These are phyloP conservation scores for Cordyceps militaris DNA, from an alignment of 2,329 filamentous ascomycete genomes.

Conservation along the genomic window DNA sequence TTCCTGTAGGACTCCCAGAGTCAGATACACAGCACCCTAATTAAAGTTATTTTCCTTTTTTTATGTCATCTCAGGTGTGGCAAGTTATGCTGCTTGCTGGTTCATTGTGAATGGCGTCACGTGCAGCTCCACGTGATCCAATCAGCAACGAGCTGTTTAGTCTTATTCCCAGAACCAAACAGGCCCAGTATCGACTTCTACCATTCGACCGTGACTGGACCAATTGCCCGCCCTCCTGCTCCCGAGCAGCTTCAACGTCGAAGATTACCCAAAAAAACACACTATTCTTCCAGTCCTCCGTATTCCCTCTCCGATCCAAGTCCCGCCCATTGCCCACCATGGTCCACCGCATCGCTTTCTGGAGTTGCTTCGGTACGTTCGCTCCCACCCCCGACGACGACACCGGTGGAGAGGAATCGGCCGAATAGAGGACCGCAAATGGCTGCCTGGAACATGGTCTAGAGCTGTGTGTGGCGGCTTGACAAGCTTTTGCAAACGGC, in stretches of 20 bases:
- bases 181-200: neutral
- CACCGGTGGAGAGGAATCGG: neutral
- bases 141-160: conserved; percentile 16
- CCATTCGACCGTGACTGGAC: neutral
- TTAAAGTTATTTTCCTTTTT: too few species aligned
- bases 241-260: neutral
- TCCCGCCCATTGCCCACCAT: conserved; percentile 33
- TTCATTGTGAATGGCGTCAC: neutral
- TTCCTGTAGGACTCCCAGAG: too few species aligned
- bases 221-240: neutral
- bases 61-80: too few species aligned
- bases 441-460: neutral
- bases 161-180: conserved; percentile 7
- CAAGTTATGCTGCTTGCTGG: neutral
- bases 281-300: too few species aligned
- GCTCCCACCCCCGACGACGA: conserved; percentile 6
- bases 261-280: neutral
- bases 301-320: too few species aligned
- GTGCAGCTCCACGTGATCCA: conserved; percentile 20
- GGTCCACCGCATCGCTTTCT: conserved; percentile 67
- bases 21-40: too few species aligned
- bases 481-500: neutral
- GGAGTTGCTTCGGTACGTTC: conserved; percentile 80
- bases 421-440: neutral
- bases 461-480: neutral